Base-by-base conservation (phyloP, 257 asterid genomes). In the Schizonepeta tenuifolia region DNA sequence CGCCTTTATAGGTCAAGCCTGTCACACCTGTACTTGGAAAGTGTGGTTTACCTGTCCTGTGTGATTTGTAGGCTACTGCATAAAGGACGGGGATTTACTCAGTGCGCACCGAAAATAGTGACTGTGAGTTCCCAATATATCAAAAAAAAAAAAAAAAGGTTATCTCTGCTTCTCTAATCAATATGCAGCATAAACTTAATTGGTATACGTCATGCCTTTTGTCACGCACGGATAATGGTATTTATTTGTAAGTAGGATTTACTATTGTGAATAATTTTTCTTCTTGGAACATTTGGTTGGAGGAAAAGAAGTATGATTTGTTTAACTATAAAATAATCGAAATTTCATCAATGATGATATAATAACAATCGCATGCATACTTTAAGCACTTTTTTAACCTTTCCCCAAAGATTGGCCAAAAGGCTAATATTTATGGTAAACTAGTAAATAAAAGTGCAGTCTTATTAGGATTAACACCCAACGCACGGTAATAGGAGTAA, bases 401-500 rank as follows among this genome's bases (percentile, higher is more conserved):
- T 12, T 5, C 50, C 41, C 28, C 5, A 17, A 21, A 61, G 26
- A 41, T 72, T 35, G 68, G 41, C 65, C 20, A 59, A 76, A 71
- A 31, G 54, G 69, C 51, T 24, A 41, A 60, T 15, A 46, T 62
- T 28, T 11, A 53, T 35, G 53, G 40, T 60, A 51, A 55, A 40
- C 24, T 73, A 66, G 58, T 51, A 59, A 70, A 12, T 59, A 71
- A 47, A 77, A 61, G 85, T 81, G 85, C 73, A 70, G 21, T 77
- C 80, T 67, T 66, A 81, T 77, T 78, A 75, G 81, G 83, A 78
- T 78, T 67, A 75, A 70, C 86, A 82, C 86, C 76, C 70, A 66
- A 46, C 12, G 13, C 35, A 51, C 7, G 17, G 60, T 75, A 53
- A 67, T 65, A 58, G n/a, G n/a, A n/a, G n/a, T n/a, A n/a, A 67